Base-by-base conservation (phyloP, 1,284 basidiomycete species). In the Tylopilus sp. region DNA sequence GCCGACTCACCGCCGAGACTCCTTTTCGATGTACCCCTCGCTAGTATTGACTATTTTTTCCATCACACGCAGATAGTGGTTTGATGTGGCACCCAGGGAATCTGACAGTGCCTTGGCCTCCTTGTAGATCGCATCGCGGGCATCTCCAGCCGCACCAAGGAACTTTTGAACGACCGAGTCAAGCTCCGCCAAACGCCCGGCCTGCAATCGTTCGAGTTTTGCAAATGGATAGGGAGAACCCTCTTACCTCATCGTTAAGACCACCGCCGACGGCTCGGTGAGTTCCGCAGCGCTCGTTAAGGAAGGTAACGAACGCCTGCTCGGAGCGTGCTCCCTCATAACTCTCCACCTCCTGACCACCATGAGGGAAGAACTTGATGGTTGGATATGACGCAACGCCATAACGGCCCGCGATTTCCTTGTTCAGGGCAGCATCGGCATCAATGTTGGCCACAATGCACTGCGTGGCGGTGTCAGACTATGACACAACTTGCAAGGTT, bases 311-410 rank as follows among this genome's bases (percentile, higher is more conserved):
- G 59, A 94, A 86, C 48, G 81, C 88, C 24, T 76, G 79, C 67
- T 91, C 87, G 7, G 78, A 74, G 51, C 91, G 83, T 32, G 75
- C 81, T 37, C 83, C 82, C 17, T 84, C 79, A 72, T 97, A 97
- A 22, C 73, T 74, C 50, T 85, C 75, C 13, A 84, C 82, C 58
- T 83, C 77, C 60, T 77, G 77, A 59, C 72, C 72, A 49, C 75
- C 91, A 68, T 87, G 87, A 64, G 91, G 81, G 85, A 95, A 98
- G 80, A 96, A 97, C 72, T 92, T 94, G 77, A 99, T 85, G 17
- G 94, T 98, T 0, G 96, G 96, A 85, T 83, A 90, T 56, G 84
- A 82, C 36, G 73, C 70, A 56, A 97, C 80, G 14, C 79, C 88
- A 68, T 93, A 94, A 63, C 84, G 82, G 44, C 72, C 63, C n/a